These are phyloP conservation scores for Litsea cubeba DNA, from an alignment of 164 flowering plant species.

Conservation along the genomic window DNA sequence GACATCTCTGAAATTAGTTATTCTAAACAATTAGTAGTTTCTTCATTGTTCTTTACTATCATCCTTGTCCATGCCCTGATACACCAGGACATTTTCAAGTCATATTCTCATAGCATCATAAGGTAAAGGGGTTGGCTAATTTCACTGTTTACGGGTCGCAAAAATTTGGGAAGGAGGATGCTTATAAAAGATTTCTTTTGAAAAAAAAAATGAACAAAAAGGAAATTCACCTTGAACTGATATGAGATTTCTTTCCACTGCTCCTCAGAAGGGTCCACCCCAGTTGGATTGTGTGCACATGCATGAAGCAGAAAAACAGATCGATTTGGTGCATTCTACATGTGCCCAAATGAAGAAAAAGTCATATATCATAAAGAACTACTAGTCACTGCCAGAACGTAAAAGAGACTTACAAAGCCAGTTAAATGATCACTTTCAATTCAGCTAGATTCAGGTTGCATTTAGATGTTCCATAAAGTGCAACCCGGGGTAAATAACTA, in stretches of 20 bases:
- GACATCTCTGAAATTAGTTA: neutral
- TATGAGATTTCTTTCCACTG: conserved; percentile 92
- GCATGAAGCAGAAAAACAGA: conserved; percentile 95
- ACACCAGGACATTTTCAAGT: neutral
- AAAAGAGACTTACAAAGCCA: neutral
- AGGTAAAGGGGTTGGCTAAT: no score
- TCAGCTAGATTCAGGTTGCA: no score
- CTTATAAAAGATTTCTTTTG: no score
- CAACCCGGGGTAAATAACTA: no score
- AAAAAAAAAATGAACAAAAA: neutral
- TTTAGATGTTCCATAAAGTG: no score
- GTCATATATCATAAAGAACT: neutral
- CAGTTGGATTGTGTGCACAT: conserved; percentile 99
- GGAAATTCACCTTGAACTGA: conserved; percentile 52
- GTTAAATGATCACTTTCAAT: neutral
- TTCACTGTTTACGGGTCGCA: no score
- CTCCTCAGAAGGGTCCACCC: conserved; percentile 92
- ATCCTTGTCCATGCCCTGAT: neutral
- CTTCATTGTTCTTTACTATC: neutral
- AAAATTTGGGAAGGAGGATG: no score
- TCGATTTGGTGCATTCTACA: conserved; percentile 91
- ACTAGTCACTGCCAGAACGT: neutral
- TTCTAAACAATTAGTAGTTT: neutral
- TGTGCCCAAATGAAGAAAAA: neutral
- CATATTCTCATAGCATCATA: no score